A percentile compares a stretch with the other conserved stretches of the same genome.
phyloP scores from a whole-genome alignment of 768 basidiomycete species.

The Neoboletus subvelutipes region DNA sequence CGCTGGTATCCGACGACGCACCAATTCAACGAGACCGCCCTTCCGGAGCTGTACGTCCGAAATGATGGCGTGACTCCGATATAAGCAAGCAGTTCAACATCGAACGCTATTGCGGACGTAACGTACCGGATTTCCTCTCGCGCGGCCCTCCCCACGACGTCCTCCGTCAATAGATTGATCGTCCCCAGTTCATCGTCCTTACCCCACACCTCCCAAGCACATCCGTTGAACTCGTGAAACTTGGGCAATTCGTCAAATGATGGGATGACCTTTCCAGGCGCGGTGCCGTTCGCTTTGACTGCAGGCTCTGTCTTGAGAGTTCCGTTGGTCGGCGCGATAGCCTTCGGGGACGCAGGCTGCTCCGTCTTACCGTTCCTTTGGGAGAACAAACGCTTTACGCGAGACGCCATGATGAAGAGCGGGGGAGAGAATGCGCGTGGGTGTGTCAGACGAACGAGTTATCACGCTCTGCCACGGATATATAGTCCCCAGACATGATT shows the following conservation, averaged over 20 bases:
- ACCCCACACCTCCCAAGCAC: conserved; percentile 72
- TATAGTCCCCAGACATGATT: neutral
- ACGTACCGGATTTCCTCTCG: conserved; percentile 58
- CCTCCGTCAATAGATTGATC: conserved; percentile 61
- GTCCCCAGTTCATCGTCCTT: conserved; percentile 65
- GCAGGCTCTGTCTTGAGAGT: neutral
- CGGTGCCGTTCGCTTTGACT: conserved; percentile 7
- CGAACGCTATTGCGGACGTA: neutral
- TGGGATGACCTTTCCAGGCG: conserved; percentile 36
- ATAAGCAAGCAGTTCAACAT: neutral
- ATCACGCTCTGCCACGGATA: neutral
- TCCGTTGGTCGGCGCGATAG: neutral
- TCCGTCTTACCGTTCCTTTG: conserved; percentile 9
- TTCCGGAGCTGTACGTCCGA: conserved; percentile 43
- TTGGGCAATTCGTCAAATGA: conserved; percentile 49
- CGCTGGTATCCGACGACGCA: conserved; percentile 29
- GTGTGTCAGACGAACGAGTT: neutral
- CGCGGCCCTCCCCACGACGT: conserved; percentile 58
- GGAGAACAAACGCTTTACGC: conserved; percentile 16
- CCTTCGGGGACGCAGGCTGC: conserved; percentile 2
- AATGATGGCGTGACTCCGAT: neutral
- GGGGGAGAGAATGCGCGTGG: neutral
- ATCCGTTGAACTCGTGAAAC: conserved; percentile 48
- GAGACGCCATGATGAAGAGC: conserved; percentile 13
- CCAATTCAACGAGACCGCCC: conserved; percentile 62